Base-by-base conservation (phyloP, 768 basidiomycete species). In the Boletus patriciae region DNA sequence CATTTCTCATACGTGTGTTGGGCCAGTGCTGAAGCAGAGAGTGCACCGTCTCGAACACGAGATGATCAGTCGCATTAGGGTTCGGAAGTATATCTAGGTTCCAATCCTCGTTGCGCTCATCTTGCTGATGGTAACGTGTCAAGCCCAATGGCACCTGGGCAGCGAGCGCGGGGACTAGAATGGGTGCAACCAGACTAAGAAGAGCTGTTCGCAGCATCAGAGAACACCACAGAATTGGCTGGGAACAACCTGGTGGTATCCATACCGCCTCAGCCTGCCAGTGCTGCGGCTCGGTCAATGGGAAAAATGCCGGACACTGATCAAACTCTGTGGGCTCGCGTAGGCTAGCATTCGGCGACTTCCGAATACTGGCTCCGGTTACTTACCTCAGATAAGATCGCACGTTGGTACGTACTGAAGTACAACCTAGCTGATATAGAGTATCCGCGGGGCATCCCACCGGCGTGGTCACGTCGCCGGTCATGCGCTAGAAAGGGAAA, bases 1-100 rank as follows among this genome's bases (percentile, higher is more conserved):
- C 77, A 61, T 78, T 78, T 48, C 78, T 70, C 66, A 79, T 78
- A 6, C 77, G 74, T 0, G 78, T 78, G 50, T 79, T 77, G 12
- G 76, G 74, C 78, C 78, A 79, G 54, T 74, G 77, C 45, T 79
- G 77, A 12, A 78, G 66, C 1, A 67, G 18, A 67, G 60, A 41
- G 68, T 61, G 27, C 62, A 67, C 55, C 59, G 69, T 55, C 61
- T 68, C 62, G 42, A 67, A 66, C 3, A 67, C 54, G 31, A 66
- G 56, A 42, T 64, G 58, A n/a, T 61, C 54, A 2, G 75, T 76
- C 12, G 59, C 57, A 54, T 69, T 67, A 10, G 62, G 57, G 36
- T 61, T 55, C 2, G 73, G 73, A 1, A 46, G 34, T 5, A 46
- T 46, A 18, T 68, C 52, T 15, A 73, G 48, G 42, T 43, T 54